These are phyloP conservation scores for Aspergillus ochraceoroseus DNA, from an alignment of 2,329 filamentous ascomycete species.

Conservation along the genomic window DNA sequence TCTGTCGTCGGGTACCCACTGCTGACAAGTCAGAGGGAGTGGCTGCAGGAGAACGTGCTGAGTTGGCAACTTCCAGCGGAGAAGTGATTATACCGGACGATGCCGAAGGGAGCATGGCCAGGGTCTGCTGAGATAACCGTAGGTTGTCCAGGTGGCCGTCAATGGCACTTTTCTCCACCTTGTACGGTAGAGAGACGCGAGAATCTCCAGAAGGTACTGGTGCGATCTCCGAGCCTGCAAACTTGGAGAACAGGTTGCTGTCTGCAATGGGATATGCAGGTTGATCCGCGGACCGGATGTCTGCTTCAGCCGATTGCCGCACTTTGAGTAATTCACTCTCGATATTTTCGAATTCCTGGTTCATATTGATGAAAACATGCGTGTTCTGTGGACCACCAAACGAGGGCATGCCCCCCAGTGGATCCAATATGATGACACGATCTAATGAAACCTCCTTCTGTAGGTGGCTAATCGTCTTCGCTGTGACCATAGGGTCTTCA, in stretches of 20 bases:
- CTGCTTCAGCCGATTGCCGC: constrained; percentile 17
- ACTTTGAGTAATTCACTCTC: constrained; percentile 53
- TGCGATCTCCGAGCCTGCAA: constrained; percentile 31
- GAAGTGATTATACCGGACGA: constrained; percentile 88
- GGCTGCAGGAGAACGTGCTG: constrained; percentile 34
- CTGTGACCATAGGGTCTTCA: constrained; percentile 42
- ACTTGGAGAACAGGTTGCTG: constrained; percentile 46
- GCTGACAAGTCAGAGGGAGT: constrained; percentile 39
- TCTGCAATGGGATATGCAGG: constrained; percentile 19
- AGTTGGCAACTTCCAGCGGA: constrained; percentile 71
- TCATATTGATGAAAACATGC: constrained; percentile 86
- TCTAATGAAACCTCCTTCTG: constrained; percentile 63
- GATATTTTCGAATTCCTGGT: constrained; percentile 76
- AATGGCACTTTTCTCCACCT: constrained; percentile 22
- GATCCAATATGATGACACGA: constrained; percentile 82
- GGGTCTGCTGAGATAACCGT: constrained; percentile 61
- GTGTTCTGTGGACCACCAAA: constrained; percentile 55
- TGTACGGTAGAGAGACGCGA: constrained; percentile 8
- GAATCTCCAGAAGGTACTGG: constrained; percentile 23
- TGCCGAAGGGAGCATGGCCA: constrained; percentile 72
- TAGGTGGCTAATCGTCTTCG: constrained; percentile 38
- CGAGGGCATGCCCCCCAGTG: constrained; percentile 76
- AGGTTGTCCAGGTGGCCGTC: constrained; percentile 65
- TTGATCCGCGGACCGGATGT: constrained; percentile 10
- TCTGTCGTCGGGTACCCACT: constrained; percentile 55